Base-by-base conservation (phyloP, 257 asterid species). In the Rehmannia glutinosa region DNA sequence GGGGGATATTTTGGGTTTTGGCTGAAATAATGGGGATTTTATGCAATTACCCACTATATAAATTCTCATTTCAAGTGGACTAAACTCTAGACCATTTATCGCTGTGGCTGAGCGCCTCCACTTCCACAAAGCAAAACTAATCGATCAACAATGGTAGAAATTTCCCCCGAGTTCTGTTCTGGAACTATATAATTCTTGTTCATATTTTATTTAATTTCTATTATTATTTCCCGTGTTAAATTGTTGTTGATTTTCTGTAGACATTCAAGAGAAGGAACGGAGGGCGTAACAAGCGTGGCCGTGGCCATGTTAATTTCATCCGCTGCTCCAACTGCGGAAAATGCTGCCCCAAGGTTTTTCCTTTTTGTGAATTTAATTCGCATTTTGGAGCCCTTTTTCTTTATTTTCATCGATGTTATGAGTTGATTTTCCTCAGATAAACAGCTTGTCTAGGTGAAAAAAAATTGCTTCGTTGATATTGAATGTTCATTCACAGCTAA, bases 241-340 rank as follows among this genome's bases (percentile, higher is more conserved):
- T 11, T 35, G 2, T 3, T 43, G n/a, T n/a, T n/a, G n/a, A n/a
- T n/a, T n/a, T 24, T 52, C 3, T 36, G 17, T 28, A 65, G 73
- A 73, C 93, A 8, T 86, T 86, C 71, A 86, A 81, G 84, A 61
- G 90, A 49, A 81, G 90, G 73, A 86, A 83, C 36, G 90, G 90
- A 25, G 92, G 92, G 1, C 90, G 92, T 66, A 85, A 85, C 87
- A 82, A 85, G 75, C 92, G 82, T 66, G 92, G 92, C 59, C 91
- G 88, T 42, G 92, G 89, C 52, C 92, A 86, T 54, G 77, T 72
- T 71, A 83, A 83, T 33, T 82, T 82, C 77, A 78, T 80, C 55
- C 88, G 91, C 73, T 85, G 91, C 83, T 82, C 88, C 68, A 85
- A 85, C 71, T 82, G 91, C 33, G 91, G 91, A 35, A 85, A 86